Evolutionary conservation across 148 eudicot genomes (phyloP).

Genomic region (Limonium bicolor): DNA sequence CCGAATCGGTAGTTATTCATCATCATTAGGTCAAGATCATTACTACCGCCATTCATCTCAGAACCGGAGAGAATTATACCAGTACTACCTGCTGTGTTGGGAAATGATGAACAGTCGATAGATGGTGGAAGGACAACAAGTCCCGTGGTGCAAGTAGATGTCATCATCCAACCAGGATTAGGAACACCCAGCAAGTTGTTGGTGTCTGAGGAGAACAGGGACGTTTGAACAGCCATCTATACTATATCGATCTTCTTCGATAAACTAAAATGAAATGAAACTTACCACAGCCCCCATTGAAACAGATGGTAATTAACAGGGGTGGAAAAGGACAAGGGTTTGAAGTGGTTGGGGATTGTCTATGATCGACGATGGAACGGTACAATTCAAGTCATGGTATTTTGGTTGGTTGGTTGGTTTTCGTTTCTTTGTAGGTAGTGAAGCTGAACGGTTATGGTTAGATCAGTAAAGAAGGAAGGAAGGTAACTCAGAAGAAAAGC

Average conservation of each 20-base stretch:
- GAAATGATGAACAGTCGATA: neutral
- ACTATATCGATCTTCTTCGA: neutral
- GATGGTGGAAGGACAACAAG: neutral
- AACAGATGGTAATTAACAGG: neutral
- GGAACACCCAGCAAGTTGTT: constrained; percentile 5
- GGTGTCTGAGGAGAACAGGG: constrained; percentile 3
- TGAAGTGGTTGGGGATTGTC: too few species aligned
- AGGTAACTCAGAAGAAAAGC: constrained; percentile 25
- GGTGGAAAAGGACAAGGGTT: neutral
- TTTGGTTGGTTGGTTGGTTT: constrained; percentile 12
- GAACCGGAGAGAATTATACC: too few species aligned
- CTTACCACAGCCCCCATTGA: neutral
- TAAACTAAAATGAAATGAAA: constrained; percentile 13
- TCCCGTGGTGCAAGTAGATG: too few species aligned
- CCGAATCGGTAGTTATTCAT: too few species aligned
- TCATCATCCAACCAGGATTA: constrained; percentile 9
- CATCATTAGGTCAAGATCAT: too few species aligned
- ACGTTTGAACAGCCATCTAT: constrained; percentile 21
- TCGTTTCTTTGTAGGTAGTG: too few species aligned
- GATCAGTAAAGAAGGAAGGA: too few species aligned
- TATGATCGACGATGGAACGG: too few species aligned
- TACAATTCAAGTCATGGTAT: constrained; percentile 14
- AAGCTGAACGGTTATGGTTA: too few species aligned
- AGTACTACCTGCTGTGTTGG: too few species aligned
- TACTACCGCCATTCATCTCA: too few species aligned